Base-by-base conservation (phyloP, 768 basidiomycete species). In the Mycena kentingensis region DNA sequence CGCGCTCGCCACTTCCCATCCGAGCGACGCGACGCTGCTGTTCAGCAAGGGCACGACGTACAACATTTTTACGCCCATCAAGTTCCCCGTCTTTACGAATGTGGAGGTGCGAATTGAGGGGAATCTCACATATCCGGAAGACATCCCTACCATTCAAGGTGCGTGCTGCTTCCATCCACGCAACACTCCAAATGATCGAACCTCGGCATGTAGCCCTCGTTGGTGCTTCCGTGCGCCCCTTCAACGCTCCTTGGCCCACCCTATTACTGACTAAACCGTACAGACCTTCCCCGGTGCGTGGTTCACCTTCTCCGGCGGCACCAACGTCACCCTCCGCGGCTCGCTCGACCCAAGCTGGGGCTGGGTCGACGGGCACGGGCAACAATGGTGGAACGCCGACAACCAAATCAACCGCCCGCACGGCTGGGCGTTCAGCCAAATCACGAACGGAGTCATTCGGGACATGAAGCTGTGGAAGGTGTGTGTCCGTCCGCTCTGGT, bases 11-110 rank as follows among this genome's bases (percentile, higher is more conserved):
- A n/a, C n/a, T n/a, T n/a, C n/a, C n/a, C n/a, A n/a, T n/a, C n/a
- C n/a, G n/a, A n/a, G n/a, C n/a, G n/a, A n/a, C n/a, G n/a, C 72
- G n/a, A 67, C 67, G 5, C 73, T 75, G 56, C 57, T 76, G 3
- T 77, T 77, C 56, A 42, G 66, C 49, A 66, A 70, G 31, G 68
- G 71, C 35, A 62, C 61, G 19, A 75, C 67, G 8, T 77, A 77
- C 55, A 76, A 74, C 54, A 66, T 76, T 12, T 74, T 67, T 60
- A 67, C 73, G 21, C 68, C 74, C 5, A 64, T 74, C 63, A 65
- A 55, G 32, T 74, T 75, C 45, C 67, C 70, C 3, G 51, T 48
- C 15, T 51, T 75, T 46, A 66, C 62, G 11, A 72, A 73, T 49
- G 73, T 73, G 16, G 71, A 73, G 41, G 65, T 75, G 3, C 59